Evolutionary conservation across 2,329 filamentous ascomycete genomes (phyloP), one percentile per base, ranked within the genome.

Genomic region (Ascochyta fabae): DNA sequence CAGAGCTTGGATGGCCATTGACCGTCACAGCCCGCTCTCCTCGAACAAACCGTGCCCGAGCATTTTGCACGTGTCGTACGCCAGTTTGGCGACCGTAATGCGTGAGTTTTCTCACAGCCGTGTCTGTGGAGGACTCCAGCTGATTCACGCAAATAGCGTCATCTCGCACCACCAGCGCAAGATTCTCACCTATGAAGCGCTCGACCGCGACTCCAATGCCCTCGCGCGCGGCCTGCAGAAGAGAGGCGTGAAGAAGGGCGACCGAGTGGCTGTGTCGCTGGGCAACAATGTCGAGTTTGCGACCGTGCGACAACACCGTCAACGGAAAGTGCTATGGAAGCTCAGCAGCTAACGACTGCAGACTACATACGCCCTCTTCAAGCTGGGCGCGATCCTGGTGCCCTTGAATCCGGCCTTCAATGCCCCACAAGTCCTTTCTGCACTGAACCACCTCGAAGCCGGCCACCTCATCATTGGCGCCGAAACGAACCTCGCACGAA

Each of bases 371-470:
- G 93, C 93, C 0, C 75, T 95, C 50, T 96, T 94, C 80, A 98
- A 98, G 76, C 83, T 98, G 9, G 95, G 95, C n/a, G 94, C 91
- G 23, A 86, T 98, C 46, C 80, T 98, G 59, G 93, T 96, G n/a
- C 95, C 94, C 0, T 78, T 98, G 23, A 98, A 99, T 73, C 94
- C 93, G 19, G 88, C 86, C 1, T 98, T 98, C 80, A 96, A 92
- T 64, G 82, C 86, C 3, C 75, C 80, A 5, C 95, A 98, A 78
- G 86, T 98, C 8, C 81, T 86, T 5, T 84, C 91, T 3, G 94
- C 93, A 0, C 80, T 98, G 26, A 83, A 83, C 8, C 93, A 96
- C 68, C 84, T 99, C 0, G 82, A 81, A 7, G 87, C 87, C 12
- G 83, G 86, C 44, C 84, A 95, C 62, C 82, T 98, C 43, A 83